Conservation (phyloP, 2,329 filamentous ascomycete genomes). For the Pseudonectria buxi region DNA sequence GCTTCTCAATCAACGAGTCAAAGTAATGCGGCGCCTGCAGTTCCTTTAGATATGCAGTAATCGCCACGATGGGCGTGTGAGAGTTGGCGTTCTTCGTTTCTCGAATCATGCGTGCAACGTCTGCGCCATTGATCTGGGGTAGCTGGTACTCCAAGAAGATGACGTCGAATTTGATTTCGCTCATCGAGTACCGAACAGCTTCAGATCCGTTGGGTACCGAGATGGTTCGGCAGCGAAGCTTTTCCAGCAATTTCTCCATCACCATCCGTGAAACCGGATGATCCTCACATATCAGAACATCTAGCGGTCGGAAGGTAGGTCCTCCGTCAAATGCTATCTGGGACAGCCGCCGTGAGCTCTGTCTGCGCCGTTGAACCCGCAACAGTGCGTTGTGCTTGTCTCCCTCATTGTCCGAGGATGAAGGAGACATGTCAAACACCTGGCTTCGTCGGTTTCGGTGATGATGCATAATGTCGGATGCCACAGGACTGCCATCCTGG, state of each 20-base stretch:
- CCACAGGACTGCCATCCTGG: constrained; percentile 76
- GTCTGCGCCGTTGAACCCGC: constrained; percentile 86
- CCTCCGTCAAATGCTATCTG: constrained; percentile 81
- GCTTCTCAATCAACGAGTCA: constrained; percentile 91
- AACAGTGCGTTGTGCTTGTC: constrained; percentile 84
- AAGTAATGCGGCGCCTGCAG: constrained; percentile 93
- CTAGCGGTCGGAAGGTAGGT: constrained; percentile 81
- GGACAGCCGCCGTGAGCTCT: constrained; percentile 89
- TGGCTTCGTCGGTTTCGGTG: constrained; percentile 91
- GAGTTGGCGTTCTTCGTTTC: constrained; percentile 95
- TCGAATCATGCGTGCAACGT: constrained; percentile 95
- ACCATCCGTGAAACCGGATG: constrained; percentile 95
- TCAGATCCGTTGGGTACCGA: constrained; percentile 86
- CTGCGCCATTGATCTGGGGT: constrained; percentile 88
- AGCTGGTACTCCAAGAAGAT: constrained; percentile 98
- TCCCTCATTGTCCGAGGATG: constrained; percentile 95
- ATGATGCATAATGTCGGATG: constrained; percentile 61
- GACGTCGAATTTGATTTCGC: constrained; percentile 96
- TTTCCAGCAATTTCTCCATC: constrained; percentile 98
- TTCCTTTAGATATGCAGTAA: constrained; percentile 97
- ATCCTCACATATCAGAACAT: constrained; percentile 95
- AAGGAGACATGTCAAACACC: constrained; percentile 92
- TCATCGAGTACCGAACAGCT: constrained; percentile 87
- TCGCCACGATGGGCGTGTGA: constrained; percentile 89
- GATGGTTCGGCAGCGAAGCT: constrained; percentile 88